Evolutionary conservation across 306 rosid genomes (phyloP).

Genomic region (Vigna unguiculata): DNA sequence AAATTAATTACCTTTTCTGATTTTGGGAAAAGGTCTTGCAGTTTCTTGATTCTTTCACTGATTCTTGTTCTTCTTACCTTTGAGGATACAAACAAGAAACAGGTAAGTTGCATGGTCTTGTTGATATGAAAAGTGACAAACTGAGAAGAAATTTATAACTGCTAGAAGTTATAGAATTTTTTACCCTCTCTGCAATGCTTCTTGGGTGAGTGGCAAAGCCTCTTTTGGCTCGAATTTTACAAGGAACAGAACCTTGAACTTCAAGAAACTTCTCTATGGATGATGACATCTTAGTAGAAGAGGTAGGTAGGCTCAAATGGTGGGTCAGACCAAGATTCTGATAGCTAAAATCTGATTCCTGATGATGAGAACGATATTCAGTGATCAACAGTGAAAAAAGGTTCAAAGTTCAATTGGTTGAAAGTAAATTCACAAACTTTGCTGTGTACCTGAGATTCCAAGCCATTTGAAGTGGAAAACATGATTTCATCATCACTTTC

Average conservation of each 20-base stretch:
- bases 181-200: slow-evolving; percentile 96
- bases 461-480: slow-evolving; percentile 59
- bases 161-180: slow-evolving; percentile 7
- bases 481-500: slow-evolving; percentile 61
- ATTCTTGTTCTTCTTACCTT: slow-evolving; percentile 85
- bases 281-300: slow-evolving; percentile 55
- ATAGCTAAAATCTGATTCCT: slow-evolving; percentile 56
- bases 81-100: background rate
- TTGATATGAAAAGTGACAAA: background rate
- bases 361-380: slow-evolving; percentile 22
- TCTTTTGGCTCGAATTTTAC: slow-evolving; percentile 87
- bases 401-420: background rate
- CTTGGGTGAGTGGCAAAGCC: slow-evolving; percentile 97
- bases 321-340: slow-evolving; percentile 58
- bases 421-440: background rate
- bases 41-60: slow-evolving; percentile 84
- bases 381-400: background rate
- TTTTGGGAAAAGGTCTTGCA: slow-evolving; percentile 79
- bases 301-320: slow-evolving; percentile 76
- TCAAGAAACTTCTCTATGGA: slow-evolving; percentile 62
- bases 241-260: slow-evolving; percentile 70
- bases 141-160: slow-evolving; percentile 1
- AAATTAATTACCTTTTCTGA: slow-evolving; percentile 78
- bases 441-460: slow-evolving; percentile 64
- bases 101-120: background rate